Evolutionary conservation across 2,329 filamentous ascomycete species (phyloP).

Genomic region (Xylariaceae sp.): DNA sequence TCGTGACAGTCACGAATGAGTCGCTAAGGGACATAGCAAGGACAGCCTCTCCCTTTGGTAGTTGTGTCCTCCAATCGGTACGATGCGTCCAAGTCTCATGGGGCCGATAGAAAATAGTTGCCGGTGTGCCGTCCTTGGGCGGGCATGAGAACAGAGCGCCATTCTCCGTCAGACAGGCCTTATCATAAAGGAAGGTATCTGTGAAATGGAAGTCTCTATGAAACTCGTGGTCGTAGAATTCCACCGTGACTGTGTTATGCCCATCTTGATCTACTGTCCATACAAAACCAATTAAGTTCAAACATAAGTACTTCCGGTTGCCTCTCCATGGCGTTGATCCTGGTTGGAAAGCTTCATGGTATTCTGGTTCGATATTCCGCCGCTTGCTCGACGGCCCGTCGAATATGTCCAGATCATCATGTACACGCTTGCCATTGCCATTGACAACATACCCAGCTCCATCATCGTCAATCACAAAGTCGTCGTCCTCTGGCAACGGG

Average conservation of each 20-base stretch:
- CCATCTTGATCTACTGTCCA: slow-evolving; percentile 97
- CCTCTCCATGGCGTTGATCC: slow-evolving; percentile 96
- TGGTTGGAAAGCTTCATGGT: slow-evolving; percentile 87
- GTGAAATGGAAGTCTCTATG: slow-evolving; percentile 97
- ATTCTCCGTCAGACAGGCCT: slow-evolving; percentile 85
- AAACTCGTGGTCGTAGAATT: slow-evolving; percentile 94
- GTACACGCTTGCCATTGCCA: slow-evolving; percentile 51
- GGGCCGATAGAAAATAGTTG: slow-evolving; percentile 91
- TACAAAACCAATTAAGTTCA: slow-evolving; percentile 91
- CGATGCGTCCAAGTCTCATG: slow-evolving; percentile 96
- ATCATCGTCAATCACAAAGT: slow-evolving; percentile 94
- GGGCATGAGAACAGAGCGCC: slow-evolving; percentile 85
- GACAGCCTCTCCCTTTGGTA: slow-evolving; percentile 87
- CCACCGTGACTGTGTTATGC: slow-evolving; percentile 90
- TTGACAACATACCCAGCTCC: slow-evolving; percentile 82
- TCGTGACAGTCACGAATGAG: slow-evolving; percentile 88
- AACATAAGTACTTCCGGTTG: slow-evolving; percentile 87
- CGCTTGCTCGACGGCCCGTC: slow-evolving; percentile 53
- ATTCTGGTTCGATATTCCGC: slow-evolving; percentile 60
- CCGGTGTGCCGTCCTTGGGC: slow-evolving; percentile 65
- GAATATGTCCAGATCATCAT: slow-evolving; percentile 55
- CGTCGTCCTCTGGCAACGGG: slow-evolving; percentile 62
- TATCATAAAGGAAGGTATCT: slow-evolving; percentile 93
- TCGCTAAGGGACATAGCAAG: slow-evolving; percentile 89
- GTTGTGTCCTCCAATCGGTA: slow-evolving; percentile 83